Percentiles rank a stretch among this genome's conserved stretches.
These are phyloP conservation scores for thale cress (Arabidopsis thaliana) DNA, from an alignment of 345 rosid genomes.

Conservation along the genomic window DNA sequence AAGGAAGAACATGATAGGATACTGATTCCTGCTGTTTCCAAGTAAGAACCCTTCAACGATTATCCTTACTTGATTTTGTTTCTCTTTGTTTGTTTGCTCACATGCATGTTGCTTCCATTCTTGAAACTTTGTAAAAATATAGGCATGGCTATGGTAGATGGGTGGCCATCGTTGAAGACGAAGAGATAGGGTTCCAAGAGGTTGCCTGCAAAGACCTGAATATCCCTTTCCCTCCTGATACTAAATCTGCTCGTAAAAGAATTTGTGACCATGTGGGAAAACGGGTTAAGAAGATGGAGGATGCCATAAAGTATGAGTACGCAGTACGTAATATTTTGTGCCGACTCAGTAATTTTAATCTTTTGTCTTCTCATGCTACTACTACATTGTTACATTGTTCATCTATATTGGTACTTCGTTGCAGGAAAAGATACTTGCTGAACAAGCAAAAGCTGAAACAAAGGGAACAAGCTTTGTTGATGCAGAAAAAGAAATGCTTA, in stretches of 20 bases:
- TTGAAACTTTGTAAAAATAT: slow-evolving; percentile 21
- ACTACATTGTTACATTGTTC: background rate
- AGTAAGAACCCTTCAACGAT: slow-evolving; percentile 53
- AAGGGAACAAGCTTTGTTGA: slow-evolving; percentile 45
- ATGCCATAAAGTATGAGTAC: slow-evolving; percentile 60
- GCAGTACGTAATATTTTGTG: slow-evolving; percentile 56
- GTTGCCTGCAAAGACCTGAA: slow-evolving; percentile 43
- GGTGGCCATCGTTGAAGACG: slow-evolving; percentile 75
- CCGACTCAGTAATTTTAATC: background rate
- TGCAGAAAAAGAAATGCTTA: slow-evolving; percentile 29
- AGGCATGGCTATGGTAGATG: slow-evolving; percentile 94
- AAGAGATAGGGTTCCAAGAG: slow-evolving; percentile 40
- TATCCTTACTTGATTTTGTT: background rate
- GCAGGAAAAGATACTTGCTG: slow-evolving; percentile 49
- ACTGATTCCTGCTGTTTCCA: slow-evolving; percentile 66
- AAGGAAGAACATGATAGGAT: slow-evolving; percentile 71
- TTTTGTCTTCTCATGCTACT: slow-evolving; percentile 17
- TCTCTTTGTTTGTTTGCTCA: slow-evolving; percentile 4
- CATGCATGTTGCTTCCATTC: slow-evolving; percentile 8
- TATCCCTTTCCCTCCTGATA: slow-evolving; percentile 50
- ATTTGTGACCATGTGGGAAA: slow-evolving; percentile 62
- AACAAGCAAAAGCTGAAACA: slow-evolving; percentile 48
- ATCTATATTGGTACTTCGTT: slow-evolving; percentile 25
- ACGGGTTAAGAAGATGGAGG: slow-evolving; percentile 61
- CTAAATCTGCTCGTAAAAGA: slow-evolving; percentile 22